Conservation (phyloP, 805 yeast genomes). For the Dipodascus geniculatus region DNA sequence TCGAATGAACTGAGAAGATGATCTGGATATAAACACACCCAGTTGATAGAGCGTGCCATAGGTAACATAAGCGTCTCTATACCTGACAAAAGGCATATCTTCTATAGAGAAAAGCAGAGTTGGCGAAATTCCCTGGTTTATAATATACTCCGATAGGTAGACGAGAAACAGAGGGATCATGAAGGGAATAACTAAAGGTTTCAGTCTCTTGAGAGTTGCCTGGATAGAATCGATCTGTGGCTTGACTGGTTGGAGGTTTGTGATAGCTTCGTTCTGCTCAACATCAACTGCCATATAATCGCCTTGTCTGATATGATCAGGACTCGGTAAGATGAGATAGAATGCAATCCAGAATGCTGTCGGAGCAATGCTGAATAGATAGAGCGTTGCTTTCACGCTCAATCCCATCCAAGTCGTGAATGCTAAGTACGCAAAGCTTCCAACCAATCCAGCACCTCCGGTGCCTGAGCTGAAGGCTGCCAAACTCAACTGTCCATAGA, state of each 20-base stretch:
- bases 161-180: conserved; percentile 81
- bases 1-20: conserved; percentile 60
- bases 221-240: background rate
- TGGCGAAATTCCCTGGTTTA: conserved; percentile 88
- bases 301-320: background rate
- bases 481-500: conserved; percentile 46
- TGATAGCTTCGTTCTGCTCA: conserved; percentile 2
- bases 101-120: conserved; percentile 70
- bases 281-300: background rate
- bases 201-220: conserved; percentile 17
- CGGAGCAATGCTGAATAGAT: conserved; percentile 37
- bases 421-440: conserved; percentile 55
- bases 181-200: conserved; percentile 31
- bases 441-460: conserved; percentile 88
- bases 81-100: conserved; percentile 54
- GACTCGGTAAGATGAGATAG: background rate
- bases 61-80: conserved; percentile 80
- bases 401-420: conserved; percentile 59
- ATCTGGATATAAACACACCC: conserved; percentile 86
- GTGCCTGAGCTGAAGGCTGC: conserved; percentile 92
- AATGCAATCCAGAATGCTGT: background rate
- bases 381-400: conserved; percentile 40
- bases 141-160: conserved; percentile 74
- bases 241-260: background rate
- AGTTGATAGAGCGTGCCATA: conserved; percentile 84